Evolutionary conservation across 768 basidiomycete genomes (phyloP).

Genomic region (Mrakia gelida): DNA sequence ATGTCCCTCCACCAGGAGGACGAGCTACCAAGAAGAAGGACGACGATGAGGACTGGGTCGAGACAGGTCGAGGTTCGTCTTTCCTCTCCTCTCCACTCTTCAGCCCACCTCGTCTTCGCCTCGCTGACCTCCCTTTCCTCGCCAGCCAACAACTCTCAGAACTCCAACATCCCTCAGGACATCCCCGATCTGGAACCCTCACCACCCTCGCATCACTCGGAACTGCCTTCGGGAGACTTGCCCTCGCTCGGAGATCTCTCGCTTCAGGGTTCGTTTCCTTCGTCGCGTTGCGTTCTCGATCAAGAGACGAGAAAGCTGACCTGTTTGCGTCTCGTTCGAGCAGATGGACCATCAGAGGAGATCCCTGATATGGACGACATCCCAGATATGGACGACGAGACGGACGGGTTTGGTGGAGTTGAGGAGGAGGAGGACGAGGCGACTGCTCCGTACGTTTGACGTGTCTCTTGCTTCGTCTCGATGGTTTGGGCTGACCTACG

Average conservation of each 20-base stretch:
- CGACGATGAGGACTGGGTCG: constrained; percentile 87
- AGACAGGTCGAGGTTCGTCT: constrained; percentile 64
- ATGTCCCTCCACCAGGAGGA: constrained; percentile 35
- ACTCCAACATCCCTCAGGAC: constrained; percentile 46
- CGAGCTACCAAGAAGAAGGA: constrained; percentile 45
- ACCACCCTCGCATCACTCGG: constrained; percentile 34
- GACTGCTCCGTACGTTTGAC: constrained; percentile 47
- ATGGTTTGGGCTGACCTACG: neutral
- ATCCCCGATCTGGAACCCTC: constrained; percentile 69
- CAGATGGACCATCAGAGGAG: constrained; percentile 43
- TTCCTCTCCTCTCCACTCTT: neutral
- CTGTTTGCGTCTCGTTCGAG: neutral
- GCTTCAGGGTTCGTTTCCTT: constrained; percentile 11
- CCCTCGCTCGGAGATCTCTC: constrained; percentile 14
- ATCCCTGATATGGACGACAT: constrained; percentile 96
- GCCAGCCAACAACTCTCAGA: neutral
- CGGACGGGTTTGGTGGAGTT: constrained; percentile 42
- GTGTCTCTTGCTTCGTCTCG: neutral
- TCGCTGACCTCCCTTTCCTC: neutral
- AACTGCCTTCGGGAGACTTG: constrained; percentile 29
- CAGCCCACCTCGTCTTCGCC: neutral
- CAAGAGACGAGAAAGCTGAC: neutral
- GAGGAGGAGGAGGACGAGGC: constrained; percentile 84
- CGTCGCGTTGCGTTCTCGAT: neutral
- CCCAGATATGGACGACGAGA: constrained; percentile 95